These are phyloP conservation scores for Priceomyces medius DNA, from an alignment of 805 yeast species.

Conservation along the genomic window DNA sequence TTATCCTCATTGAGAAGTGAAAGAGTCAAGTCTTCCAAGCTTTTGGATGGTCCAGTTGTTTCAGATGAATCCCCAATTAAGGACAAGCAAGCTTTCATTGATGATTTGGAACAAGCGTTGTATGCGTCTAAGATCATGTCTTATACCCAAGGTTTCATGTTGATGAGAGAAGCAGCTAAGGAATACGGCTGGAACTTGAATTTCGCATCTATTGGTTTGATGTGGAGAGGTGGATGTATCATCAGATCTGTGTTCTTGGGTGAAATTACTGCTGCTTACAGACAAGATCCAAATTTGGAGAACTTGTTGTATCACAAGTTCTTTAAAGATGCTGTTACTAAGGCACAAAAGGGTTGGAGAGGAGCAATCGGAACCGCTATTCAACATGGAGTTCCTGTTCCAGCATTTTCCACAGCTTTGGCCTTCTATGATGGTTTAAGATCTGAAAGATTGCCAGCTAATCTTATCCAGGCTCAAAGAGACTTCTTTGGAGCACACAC, in stretches of 20 bases:
- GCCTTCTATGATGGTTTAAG: constrained; percentile 99
- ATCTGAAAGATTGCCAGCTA: constrained; percentile 93
- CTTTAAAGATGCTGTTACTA: constrained; percentile 86
- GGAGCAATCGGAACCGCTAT: constrained; percentile 74
- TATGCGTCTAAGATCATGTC: constrained; percentile 98
- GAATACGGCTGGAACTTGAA: constrained; percentile 96
- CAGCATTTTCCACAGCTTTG: constrained; percentile 96
- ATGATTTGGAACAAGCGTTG: constrained; percentile 94
- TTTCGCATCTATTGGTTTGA: constrained; percentile 96
- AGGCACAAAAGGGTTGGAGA: constrained; percentile 98
- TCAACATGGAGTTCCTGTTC: constrained; percentile 90
- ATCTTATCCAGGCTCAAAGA: constrained; percentile 98
- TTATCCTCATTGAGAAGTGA: constrained; percentile 89
- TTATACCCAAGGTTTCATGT: constrained; percentile 99
- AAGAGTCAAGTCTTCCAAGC: constrained; percentile 80
- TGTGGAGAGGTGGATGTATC: constrained; percentile 99
- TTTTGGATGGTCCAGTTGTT: constrained; percentile 75
- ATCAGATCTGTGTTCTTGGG: constrained; percentile 98
- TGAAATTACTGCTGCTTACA: constrained; percentile 95
- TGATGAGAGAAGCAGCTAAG: constrained; percentile 96
- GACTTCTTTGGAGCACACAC: constrained; percentile 99
- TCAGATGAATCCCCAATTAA: constrained; percentile 59
- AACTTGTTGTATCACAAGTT: constrained; percentile 94
- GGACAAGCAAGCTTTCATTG: constrained; percentile 82
- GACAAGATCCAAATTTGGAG: constrained; percentile 89